These are phyloP conservation scores for Astragalus membranaceus DNA, from an alignment of 306 rosid species.

Conservation along the genomic window DNA sequence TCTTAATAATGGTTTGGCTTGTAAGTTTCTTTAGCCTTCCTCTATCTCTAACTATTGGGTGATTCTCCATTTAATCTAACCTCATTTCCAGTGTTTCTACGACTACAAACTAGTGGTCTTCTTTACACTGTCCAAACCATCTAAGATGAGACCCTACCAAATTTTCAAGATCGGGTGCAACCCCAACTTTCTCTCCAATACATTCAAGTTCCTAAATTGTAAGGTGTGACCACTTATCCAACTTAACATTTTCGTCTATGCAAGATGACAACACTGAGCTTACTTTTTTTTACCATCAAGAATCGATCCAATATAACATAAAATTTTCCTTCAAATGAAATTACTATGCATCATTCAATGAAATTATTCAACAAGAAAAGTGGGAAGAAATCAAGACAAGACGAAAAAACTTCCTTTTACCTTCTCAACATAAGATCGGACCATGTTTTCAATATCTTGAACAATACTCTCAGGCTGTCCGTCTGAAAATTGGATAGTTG, in stretches of 20 bases:
- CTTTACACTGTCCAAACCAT: background rate
- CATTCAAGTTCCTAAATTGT: background rate
- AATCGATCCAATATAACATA: background rate
- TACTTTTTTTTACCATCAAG: background rate
- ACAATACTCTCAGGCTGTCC: constrained; percentile 82
- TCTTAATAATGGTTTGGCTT: background rate
- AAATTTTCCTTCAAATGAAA: background rate
- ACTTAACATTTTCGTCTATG: background rate
- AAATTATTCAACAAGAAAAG: background rate
- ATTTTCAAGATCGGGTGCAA: background rate
- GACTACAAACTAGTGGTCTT: background rate
- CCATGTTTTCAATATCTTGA: constrained; percentile 82
- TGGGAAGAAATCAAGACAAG: background rate
- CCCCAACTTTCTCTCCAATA: background rate
- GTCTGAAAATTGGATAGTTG: constrained; percentile 37
- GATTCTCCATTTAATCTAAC: background rate
- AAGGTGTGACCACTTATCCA: background rate
- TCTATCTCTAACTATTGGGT: background rate
- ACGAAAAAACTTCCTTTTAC: constrained; percentile 24
- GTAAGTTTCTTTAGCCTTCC: background rate
- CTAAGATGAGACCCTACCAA: background rate
- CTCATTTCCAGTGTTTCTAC: background rate
- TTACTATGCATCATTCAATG: background rate
- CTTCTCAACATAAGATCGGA: constrained; percentile 72
- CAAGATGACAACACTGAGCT: background rate